A percentile compares a stretch with the other conserved stretches of the same genome.
These are phyloP conservation scores for Williopsis jadinii DNA, from an alignment of 1,139 yeast species.

Conservation along the genomic window DNA sequence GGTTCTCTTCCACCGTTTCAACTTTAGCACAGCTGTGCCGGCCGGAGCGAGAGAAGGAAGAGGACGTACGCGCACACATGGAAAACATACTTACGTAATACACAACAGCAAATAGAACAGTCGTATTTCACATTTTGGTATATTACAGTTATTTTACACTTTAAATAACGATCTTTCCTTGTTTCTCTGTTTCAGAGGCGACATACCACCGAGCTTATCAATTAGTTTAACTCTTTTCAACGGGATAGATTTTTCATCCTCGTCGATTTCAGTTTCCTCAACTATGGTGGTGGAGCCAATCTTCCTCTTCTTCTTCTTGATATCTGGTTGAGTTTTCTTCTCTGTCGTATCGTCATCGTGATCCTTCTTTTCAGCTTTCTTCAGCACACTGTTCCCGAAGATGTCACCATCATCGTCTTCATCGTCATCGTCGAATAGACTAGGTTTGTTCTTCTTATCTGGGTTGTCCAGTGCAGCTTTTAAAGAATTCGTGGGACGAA, in stretches of 20 bases:
- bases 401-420: conserved; percentile 22
- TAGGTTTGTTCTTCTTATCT: conserved; percentile 10
- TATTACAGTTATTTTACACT: conserved; percentile 6
- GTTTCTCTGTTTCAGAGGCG: conserved; percentile 22
- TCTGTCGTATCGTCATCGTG: neutral
- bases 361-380: neutral
- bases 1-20: too few relatives aligned
- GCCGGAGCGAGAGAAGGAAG: too few relatives aligned
- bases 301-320: conserved; percentile 17
- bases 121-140: neutral
- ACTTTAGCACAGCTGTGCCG: too few relatives aligned
- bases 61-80: too few relatives aligned
- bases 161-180: conserved; percentile 20
- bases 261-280: conserved; percentile 17
- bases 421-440: conserved; percentile 23
- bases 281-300: conserved; percentile 14
- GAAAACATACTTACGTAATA: too few relatives aligned
- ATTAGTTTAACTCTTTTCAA: conserved; percentile 19
- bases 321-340: neutral
- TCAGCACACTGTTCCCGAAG: conserved; percentile 8
- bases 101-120: too few relatives aligned
- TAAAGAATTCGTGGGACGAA: too few relatives aligned
- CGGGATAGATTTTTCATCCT: conserved; percentile 13
- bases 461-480: conserved; percentile 13
- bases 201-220: conserved; percentile 19